These are phyloP conservation scores for Sordaria brevicollis DNA, from an alignment of 495 filamentous ascomycete species.

Conservation along the genomic window DNA sequence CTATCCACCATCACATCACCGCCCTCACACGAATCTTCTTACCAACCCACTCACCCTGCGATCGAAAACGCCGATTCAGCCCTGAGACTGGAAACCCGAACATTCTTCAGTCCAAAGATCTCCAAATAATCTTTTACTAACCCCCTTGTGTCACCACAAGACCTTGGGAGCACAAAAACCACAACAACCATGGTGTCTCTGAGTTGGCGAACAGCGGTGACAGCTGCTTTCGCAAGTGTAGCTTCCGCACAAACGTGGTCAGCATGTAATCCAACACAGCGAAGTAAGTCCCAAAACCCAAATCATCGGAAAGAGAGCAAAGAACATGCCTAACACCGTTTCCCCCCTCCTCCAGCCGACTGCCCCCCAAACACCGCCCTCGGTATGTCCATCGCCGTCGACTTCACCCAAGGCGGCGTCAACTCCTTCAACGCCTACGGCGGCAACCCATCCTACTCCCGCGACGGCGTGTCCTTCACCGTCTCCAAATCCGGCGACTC, in stretches of 20 bases:
- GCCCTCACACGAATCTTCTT: not conserved
- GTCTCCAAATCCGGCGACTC: conserved; percentile 73
- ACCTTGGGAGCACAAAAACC: not conserved
- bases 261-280: conserved; percentile 20
- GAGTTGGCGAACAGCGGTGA: conserved; percentile 10
- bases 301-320: not conserved
- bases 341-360: conserved; percentile 10
- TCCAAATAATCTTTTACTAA: not conserved
- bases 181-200: conserved; percentile 6
- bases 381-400: conserved; percentile 64
- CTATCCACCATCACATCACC: not conserved
- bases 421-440: conserved; percentile 60
- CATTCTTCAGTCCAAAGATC: not conserved
- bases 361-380: conserved; percentile 79
- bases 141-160: not conserved
- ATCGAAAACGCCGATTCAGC: not conserved
- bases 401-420: conserved; percentile 66
- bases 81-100: not conserved
- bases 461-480: conserved; percentile 73
- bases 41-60: not conserved
- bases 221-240: conserved; percentile 3
- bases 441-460: conserved; percentile 52
- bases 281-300: conserved; percentile 9
- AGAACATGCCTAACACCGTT: not conserved
- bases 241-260: conserved; percentile 22